phyloP scores from a whole-genome alignment of 805 yeast genomes.

The Saccharomycopsis guyanensis region DNA sequence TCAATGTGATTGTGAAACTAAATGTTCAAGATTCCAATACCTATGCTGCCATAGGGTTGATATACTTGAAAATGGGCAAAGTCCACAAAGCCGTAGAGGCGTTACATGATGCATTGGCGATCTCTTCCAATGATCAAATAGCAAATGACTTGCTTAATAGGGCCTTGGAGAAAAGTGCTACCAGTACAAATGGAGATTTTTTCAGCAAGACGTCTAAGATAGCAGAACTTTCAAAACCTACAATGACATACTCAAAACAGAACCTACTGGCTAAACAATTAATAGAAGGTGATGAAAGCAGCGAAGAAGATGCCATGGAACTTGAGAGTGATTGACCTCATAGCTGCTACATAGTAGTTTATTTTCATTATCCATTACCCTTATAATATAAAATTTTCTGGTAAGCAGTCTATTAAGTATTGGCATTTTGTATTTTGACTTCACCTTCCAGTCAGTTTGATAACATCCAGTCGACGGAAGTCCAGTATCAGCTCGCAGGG shows the following conservation, averaged over 20 bases:
- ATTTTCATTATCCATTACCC: no score
- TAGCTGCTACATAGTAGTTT: no score
- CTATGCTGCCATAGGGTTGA: slow-evolving; percentile 77
- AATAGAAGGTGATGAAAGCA: slow-evolving; percentile 39
- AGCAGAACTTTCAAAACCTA: not conserved
- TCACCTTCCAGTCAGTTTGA: no score
- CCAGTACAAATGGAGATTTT: slow-evolving; percentile 22
- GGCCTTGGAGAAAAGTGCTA: slow-evolving; percentile 47
- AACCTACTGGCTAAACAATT: slow-evolving; percentile 29
- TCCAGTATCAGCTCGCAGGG: no score
- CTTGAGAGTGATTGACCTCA: slow-evolving; percentile 47
- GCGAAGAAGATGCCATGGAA: slow-evolving; percentile 54
- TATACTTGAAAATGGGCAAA: slow-evolving; percentile 64
- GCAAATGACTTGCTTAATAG: slow-evolving; percentile 74
- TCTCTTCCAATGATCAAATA: slow-evolving; percentile 73
- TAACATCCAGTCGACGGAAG: no score
- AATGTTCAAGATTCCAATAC: slow-evolving; percentile 68
- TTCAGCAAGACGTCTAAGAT: slow-evolving; percentile 24
- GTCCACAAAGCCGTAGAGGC: slow-evolving; percentile 60
- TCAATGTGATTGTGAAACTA: slow-evolving; percentile 64
- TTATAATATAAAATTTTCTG: no score
- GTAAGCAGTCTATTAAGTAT: no score
- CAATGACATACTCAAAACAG: not conserved
- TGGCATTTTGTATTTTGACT: no score
- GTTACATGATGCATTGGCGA: slow-evolving; percentile 73